Conservation (phyloP, 768 basidiomycete species). For the Suillus clintonianus region DNA sequence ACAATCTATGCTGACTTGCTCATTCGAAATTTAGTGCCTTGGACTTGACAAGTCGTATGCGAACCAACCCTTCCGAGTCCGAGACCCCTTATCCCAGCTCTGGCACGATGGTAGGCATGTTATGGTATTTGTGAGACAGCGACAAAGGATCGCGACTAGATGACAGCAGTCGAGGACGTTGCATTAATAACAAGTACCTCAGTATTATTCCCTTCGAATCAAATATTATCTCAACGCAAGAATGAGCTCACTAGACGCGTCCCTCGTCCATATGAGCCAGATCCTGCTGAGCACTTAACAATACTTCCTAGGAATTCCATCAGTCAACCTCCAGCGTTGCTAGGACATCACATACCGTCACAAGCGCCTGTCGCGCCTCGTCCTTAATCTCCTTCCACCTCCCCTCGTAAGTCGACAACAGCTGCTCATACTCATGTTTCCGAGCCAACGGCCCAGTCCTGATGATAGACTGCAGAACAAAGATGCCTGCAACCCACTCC, state of each 20-base stretch:
- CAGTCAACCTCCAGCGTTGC: neutral
- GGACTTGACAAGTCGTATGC: too few relatives aligned
- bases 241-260: neutral
- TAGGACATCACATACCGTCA: constrained; percentile 40
- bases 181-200: neutral
- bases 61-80: neutral
- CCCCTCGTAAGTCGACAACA: constrained; percentile 59
- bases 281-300: neutral
- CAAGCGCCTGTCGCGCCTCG: constrained; percentile 61
- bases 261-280: neutral
- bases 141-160: neutral
- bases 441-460: constrained; percentile 52
- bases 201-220: neutral
- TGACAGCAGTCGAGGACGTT: neutral
- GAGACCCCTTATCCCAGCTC: neutral
- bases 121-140: neutral
- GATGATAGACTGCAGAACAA: constrained; percentile 58
- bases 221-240: neutral
- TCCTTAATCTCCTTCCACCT: constrained; percentile 74
- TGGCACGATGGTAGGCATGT: neutral
- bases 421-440: constrained; percentile 54
- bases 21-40: neutral
- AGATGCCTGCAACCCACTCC: constrained; percentile 68
- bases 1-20: neutral
- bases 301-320: neutral